Conservation (phyloP, 2,329 filamentous ascomycete genomes). For the Fusarium floridanum region DNA sequence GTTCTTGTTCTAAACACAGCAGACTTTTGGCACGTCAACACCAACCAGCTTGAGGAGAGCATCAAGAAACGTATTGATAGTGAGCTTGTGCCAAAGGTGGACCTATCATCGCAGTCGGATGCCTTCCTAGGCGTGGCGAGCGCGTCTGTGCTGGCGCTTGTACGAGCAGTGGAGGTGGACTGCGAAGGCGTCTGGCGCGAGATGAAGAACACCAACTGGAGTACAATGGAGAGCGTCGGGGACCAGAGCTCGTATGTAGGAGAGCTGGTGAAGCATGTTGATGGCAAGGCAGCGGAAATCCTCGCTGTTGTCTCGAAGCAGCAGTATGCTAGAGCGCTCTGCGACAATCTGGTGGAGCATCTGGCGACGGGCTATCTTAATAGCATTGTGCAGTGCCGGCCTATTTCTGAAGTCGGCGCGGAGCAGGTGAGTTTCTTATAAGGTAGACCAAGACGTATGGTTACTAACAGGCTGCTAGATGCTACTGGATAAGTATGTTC, state of each 20-base stretch:
- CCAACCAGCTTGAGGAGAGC: conserved; percentile 92
- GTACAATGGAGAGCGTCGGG: conserved; percentile 90
- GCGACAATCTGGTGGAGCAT: conserved; percentile 93
- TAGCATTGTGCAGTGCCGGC: conserved; percentile 89
- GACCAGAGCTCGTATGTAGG: conserved; percentile 94
- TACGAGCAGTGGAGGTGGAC: conserved; percentile 84
- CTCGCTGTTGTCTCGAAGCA: conserved; percentile 85
- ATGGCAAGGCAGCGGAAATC: conserved; percentile 79
- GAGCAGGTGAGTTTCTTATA: conserved; percentile 75
- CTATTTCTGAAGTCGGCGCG: conserved; percentile 92
- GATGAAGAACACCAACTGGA: conserved; percentile 97
- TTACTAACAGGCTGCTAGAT: conserved; percentile 69
- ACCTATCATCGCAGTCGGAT: conserved; percentile 93
- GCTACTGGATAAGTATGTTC: conserved; percentile 92
- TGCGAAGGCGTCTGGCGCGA: conserved; percentile 93
- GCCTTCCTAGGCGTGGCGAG: conserved; percentile 95
- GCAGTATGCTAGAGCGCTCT: conserved; percentile 94
- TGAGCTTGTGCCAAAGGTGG: conserved; percentile 80
- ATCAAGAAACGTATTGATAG: conserved; percentile 91
- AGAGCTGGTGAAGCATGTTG: conserved; percentile 81
- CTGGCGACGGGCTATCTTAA: conserved; percentile 83
- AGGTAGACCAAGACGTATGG: neutral
- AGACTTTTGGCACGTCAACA: conserved; percentile 96
- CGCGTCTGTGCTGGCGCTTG: conserved; percentile 84
- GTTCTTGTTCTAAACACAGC: conserved; percentile 94